Percentiles rank a stretch among this genome's conserved stretches.
Evolutionary conservation across 306 rosid genomes (phyloP).

Genomic region (Medicago truncatula): MtrunA17r5.0-ANR NC_053048.1:39223001-39223500

Average conservation of each 20-base stretch:
- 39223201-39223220: constrained; percentile 19
- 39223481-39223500: constrained; percentile 5
- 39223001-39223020: constrained; percentile 26
- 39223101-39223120: constrained; percentile 15
- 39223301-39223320: neutral
- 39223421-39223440: neutral
- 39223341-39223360: neutral
- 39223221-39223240: constrained; percentile 5
- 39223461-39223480: constrained; percentile 20
- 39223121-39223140: constrained; percentile 2
- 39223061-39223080: constrained; percentile 13
- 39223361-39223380: too few species aligned
- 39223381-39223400: neutral
- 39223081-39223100: constrained; percentile 10
- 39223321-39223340: neutral
- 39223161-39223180: constrained; percentile 12
- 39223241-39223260: neutral
- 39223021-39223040: constrained; percentile 29
- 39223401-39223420: neutral
- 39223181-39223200: neutral
- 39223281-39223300: neutral
- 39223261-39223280: neutral
- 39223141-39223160: constrained; percentile 13
- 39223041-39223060: constrained; percentile 7
- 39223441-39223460: neutral